Evolutionary conservation across 2,329 filamentous ascomycete genomes (phyloP), one percentile per base, ranked within the genome.

Genomic region (Calonectria honghensis): DNA sequence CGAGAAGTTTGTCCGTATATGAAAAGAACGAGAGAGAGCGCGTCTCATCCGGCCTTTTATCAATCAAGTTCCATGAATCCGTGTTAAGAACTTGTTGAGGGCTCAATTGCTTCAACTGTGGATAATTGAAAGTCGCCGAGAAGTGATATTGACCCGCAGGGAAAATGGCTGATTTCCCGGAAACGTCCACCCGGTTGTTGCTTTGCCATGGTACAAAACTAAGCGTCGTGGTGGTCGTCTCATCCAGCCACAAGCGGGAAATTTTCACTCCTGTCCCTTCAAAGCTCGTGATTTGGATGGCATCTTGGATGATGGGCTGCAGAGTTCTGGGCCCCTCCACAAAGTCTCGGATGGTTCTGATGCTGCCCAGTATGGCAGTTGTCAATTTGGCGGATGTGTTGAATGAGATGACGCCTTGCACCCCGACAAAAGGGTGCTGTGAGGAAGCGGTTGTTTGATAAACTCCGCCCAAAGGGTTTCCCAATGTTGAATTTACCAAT

Each of bases 301-400:
- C 89, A 78, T 90, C 85, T 76, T 93, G 92, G 14, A 93, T 89
- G 18, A 85, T 80, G 0, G 89, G 86, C 27, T 84, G 84, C 7
- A 93, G 84, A 5, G 89, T 81, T 66, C 88, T 89, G 1, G 88
- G 87, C 0, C 91, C 91, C 81, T 93, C 91, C 1, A 88, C 89
- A 76, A 90, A 92, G 77, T 93, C 91, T 50, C 92, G 88, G 75
- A 94, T 92, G 0, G 89, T 91, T 13, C 91, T 86, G 39, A 93
- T 89, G 79, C 91, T 92, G 1, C 92, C 92, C 10, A 93, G 81
- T 11, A 93, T 91, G 0, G 91, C 85, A 0, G 92, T 79, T 0
- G 88, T 88, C 20, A 94, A 84, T 2, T 85, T 82, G 0, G 91
- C 90, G 0, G 91, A 91, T 6, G 87, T 85, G 79, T 93, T 93